A percentile compares a stretch with the other conserved stretches of the same genome.
Conservation (phyloP, 2,329 filamentous ascomycete species). For the Colletotrichum limetticola region DNA sequence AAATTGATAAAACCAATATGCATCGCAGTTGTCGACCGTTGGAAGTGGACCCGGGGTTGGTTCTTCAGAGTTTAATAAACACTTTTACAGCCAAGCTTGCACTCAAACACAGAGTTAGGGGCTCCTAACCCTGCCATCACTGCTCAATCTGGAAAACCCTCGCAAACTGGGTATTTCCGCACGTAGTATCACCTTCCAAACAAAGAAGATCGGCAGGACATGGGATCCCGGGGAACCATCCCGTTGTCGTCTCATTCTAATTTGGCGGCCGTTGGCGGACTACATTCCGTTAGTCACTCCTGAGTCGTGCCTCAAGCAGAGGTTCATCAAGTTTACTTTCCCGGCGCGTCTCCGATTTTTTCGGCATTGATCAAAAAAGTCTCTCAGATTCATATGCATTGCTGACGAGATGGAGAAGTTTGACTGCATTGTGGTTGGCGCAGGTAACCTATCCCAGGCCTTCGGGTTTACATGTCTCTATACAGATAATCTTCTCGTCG, state of each 20-base stretch:
- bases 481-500: background rate
- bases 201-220: background rate
- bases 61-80: background rate
- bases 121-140: background rate
- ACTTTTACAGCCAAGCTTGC: background rate
- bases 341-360: background rate
- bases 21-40: background rate
- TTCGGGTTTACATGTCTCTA: background rate
- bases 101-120: background rate
- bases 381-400: background rate
- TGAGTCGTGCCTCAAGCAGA: background rate
- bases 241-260: constrained; percentile 12
- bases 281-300: background rate
- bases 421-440: constrained; percentile 60
- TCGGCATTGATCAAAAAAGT: background rate
- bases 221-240: background rate
- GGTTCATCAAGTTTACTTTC: background rate
- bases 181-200: constrained; percentile 3
- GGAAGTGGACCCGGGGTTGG: background rate
- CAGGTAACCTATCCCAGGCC: constrained; percentile 56
- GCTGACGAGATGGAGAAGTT: constrained; percentile 50
- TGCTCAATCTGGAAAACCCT: background rate
- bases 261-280: background rate
- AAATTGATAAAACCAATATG: background rate
- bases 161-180: background rate